Base-by-base conservation (phyloP, 345 rosid genomes). In the Eucalyptus dawsonii region DNA sequence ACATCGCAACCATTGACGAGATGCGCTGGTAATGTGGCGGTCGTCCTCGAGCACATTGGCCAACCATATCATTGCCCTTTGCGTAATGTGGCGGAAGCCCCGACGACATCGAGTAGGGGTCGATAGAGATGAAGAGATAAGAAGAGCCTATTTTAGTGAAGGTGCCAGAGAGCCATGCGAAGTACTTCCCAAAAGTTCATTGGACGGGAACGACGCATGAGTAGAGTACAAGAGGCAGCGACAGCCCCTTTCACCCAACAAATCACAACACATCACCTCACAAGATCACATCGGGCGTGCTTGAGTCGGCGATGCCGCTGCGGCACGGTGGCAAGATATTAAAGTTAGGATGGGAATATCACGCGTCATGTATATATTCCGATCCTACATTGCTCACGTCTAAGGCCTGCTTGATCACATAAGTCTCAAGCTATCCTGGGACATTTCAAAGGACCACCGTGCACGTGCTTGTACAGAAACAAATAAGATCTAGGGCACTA, bases 291-390 rank as follows among this genome's bases (percentile, higher is more conserved):
- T 8, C 4, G 15, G 1, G 69, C 16, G 6, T 25, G 15, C 67
- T 0, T 0, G 7, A 25, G 67, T 11, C 31, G 15, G 7, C 5
- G 4, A 8, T 4, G 25, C 58, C 11, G 11, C 25, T 8, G 25
- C 11, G 2, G 58, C 11, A 53, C 1, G 5, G 25, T 8, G 58
- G 25, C 58, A 25, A 60, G 7, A 12, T 25, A 27, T 25, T 6
- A 60, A 60, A 25, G 67, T 25, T 60, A 60, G n/a, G 67, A 60
- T 25, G 67, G 67, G 14, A 27, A 60, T 27, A 27, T 60, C 31
- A 25, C 2, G 31, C 1, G 31, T 27, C 31, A 3, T 12, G 65
- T 27, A 11, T 12, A 25, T 11, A 6, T 60, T 60, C 67, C 0
- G n/a, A 58, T 25, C n/a, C 65, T 58, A 11, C 14, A 27, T 25